phyloP scores from a whole-genome alignment of 441 rosid genomes.

The Kokia cookei region DNA sequence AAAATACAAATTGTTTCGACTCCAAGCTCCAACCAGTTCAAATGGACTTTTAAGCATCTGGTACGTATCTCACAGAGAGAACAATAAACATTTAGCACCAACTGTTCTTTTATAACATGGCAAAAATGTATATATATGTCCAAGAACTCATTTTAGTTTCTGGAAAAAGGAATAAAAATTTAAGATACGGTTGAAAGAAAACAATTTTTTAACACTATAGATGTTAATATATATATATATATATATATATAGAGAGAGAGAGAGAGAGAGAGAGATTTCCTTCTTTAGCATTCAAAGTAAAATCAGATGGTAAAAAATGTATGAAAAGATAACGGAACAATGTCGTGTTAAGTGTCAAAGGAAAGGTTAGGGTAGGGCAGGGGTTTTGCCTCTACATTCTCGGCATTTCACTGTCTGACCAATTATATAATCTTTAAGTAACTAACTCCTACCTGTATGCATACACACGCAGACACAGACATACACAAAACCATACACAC shows the following conservation, averaged over 20 bases:
- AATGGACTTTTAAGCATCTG: not conserved
- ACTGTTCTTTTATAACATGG: not conserved
- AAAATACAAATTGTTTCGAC: not conserved
- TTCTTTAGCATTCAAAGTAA: not conserved
- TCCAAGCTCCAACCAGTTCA: not conserved
- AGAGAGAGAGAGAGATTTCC: not conserved
- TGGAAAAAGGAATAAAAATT: not conserved
- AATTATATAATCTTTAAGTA: not conserved
- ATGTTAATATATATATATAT: not conserved
- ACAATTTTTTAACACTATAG: not conserved
- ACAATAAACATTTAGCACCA: not conserved
- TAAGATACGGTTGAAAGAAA: not conserved
- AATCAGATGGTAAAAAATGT: not conserved
- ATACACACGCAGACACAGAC: not conserved
- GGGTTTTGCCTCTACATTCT: not conserved
- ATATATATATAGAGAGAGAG: not conserved
- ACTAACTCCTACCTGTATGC: not conserved
- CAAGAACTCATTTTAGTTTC: not conserved
- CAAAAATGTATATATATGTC: not conserved
- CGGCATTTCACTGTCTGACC: not conserved
- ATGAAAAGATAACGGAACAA: not conserved
- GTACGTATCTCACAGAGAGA: not conserved
- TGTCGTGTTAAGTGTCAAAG: not conserved
- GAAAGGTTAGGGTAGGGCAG: not conserved
- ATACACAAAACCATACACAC: not conserved